A percentile compares a stretch with the other conserved stretches of the same genome.
Evolutionary conservation across 768 basidiomycete species (phyloP).

Genomic region (Tricholoma flavovirens): DNA sequence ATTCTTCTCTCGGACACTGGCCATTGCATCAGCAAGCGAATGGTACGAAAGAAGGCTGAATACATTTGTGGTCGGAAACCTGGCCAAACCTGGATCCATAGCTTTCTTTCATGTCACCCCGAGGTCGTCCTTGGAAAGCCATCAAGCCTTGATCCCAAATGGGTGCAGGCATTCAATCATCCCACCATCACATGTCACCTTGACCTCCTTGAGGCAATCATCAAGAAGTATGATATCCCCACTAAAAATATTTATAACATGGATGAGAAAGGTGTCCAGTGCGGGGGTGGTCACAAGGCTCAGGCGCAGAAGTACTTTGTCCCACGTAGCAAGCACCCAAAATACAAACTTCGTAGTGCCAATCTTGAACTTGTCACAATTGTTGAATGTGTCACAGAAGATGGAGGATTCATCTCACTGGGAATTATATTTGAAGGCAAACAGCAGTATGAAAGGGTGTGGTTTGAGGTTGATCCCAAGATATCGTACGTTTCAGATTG

Average conservation of each 20-base stretch:
- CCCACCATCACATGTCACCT: constrained; percentile 23
- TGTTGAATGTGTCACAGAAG: constrained; percentile 33
- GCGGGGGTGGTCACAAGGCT: constrained; percentile 25
- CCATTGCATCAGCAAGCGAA: no score
- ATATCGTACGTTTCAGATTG: constrained; percentile 12
- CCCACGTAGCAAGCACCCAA: constrained; percentile 1
- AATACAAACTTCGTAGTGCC: constrained; percentile 22
- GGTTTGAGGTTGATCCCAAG: constrained; percentile 19
- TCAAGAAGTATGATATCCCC: constrained; percentile 23
- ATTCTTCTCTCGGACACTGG: no score
- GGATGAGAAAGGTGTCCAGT: constrained; percentile 30
- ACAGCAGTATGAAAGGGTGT: constrained; percentile 14
- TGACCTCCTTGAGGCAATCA: constrained; percentile 12
- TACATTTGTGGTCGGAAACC: background rate
- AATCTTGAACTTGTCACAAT: constrained; percentile 37
- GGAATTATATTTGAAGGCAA: constrained; percentile 32
- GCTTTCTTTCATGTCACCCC: constrained; percentile 18
- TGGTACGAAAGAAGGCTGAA: no score
- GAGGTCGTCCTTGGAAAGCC: constrained; percentile 19
- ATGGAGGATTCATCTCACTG: constrained; percentile 26
- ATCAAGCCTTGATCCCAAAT: constrained; percentile 27
- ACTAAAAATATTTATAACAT: constrained; percentile 27
- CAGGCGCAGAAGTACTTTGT: constrained; percentile 18
- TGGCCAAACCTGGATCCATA: constrained; percentile 6
- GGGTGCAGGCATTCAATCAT: constrained; percentile 28